Percentiles rank a stretch among this genome's conserved stretches.
phyloP scores from a whole-genome alignment of 2,329 filamentous ascomycete species.

The Tricladium varicosporioides region DNA sequence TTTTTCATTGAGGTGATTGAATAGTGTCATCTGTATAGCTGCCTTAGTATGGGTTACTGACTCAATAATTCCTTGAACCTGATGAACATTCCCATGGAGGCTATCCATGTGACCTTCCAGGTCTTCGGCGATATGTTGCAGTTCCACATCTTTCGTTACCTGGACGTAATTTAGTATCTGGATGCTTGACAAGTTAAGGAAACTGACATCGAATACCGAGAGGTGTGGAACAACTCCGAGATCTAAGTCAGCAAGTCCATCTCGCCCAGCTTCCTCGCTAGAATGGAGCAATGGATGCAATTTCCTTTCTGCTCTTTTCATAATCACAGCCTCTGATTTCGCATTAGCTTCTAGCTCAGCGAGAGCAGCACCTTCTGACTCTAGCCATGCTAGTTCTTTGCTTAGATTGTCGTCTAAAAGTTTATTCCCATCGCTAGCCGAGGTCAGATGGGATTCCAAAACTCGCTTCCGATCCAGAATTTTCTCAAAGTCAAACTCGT shows the following conservation, averaged over 20 bases:
- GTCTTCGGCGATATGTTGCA: constrained; percentile 26
- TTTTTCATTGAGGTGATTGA: constrained; percentile 27
- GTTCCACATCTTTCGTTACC: constrained; percentile 28
- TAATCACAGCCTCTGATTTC: constrained; percentile 49
- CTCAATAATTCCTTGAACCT: constrained; percentile 30
- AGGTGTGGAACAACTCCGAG: constrained; percentile 1
- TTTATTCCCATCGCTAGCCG: constrained; percentile 60
- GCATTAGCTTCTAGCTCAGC: constrained; percentile 54
- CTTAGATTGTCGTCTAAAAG: constrained; percentile 58
- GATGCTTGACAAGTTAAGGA: background rate
- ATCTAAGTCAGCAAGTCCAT: constrained; percentile 21
- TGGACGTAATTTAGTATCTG: constrained; percentile 20
- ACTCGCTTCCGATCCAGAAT: constrained; percentile 57
- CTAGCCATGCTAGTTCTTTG: constrained; percentile 54
- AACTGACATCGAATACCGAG: constrained; percentile 23
- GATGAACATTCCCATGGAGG: constrained; percentile 32
- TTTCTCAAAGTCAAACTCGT: constrained; percentile 65
- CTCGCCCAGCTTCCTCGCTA: constrained; percentile 10
- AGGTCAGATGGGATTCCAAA: constrained; percentile 59
- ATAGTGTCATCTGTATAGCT: constrained; percentile 31
- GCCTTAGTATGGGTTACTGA: constrained; percentile 32
- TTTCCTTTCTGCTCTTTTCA: constrained; percentile 42
- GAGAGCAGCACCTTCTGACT: constrained; percentile 52
- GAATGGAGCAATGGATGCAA: constrained; percentile 32
- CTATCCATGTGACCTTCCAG: constrained; percentile 33